phyloP scores from a whole-genome alignment of 2,329 filamentous ascomycete species.

The Neonectria sp. region DNA sequence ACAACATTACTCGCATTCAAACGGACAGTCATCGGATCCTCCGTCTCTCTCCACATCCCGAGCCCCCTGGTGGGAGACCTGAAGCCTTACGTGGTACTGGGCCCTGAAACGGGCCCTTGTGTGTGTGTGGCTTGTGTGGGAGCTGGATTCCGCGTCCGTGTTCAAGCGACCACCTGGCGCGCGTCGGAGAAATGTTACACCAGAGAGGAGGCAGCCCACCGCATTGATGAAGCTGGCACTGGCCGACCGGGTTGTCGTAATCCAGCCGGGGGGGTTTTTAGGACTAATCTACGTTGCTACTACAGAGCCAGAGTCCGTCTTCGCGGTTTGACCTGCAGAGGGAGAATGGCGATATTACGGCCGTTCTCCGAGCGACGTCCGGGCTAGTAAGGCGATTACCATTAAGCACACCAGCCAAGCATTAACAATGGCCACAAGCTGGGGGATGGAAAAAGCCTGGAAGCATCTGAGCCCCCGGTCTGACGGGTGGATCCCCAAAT shows the following conservation, averaged over 20 bases:
- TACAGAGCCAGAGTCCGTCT: background rate
- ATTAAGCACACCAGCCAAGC: conserved; percentile 1
- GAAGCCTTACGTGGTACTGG: conserved; percentile 12
- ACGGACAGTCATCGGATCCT: conserved; percentile 4
- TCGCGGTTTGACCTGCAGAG: conserved; percentile 12
- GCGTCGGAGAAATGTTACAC: conserved; percentile 19
- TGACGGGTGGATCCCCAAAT: conserved; percentile 8
- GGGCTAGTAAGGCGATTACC: background rate
- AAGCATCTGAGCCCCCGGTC: conserved; percentile 21
- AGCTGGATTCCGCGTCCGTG: conserved; percentile 4
- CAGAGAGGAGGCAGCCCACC: conserved; percentile 18
- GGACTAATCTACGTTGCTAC: no score
- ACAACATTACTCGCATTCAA: background rate
- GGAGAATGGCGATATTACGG: conserved; percentile 14
- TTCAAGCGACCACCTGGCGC: conserved; percentile 5
- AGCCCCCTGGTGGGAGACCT: background rate
- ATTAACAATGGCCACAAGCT: conserved; percentile 8
- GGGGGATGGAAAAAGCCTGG: conserved; percentile 21
- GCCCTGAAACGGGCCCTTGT: conserved; percentile 24
- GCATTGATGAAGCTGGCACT: background rate
- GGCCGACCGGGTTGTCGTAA: background rate
- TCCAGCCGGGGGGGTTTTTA: background rate
- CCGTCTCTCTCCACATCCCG: conserved; percentile 21
- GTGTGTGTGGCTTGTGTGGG: background rate
- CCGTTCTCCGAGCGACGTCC: background rate